These are phyloP conservation scores for Coprinopsis strossmayeri DNA, from an alignment of 768 basidiomycete species.

Conservation along the genomic window DNA sequence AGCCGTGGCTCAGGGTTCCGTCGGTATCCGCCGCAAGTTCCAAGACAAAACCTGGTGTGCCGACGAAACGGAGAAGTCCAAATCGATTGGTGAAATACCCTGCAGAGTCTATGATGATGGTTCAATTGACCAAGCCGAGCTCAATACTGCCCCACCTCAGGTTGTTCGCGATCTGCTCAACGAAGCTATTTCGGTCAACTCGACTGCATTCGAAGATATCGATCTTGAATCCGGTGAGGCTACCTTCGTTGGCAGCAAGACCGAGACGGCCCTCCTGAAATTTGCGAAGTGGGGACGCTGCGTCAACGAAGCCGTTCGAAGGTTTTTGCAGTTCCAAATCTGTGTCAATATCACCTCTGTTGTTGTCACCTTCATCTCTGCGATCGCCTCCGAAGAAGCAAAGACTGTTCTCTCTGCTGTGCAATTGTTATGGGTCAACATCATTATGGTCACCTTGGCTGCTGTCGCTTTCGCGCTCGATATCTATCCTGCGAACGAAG, in stretches of 20 bases:
- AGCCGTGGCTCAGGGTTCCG: constrained; percentile 91
- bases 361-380: constrained; percentile 86
- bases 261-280: constrained; percentile 87
- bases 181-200: constrained; percentile 83
- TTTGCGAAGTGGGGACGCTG: constrained; percentile 97
- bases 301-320: constrained; percentile 95
- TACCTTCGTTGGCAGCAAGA: constrained; percentile 88
- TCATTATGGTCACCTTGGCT: constrained; percentile 98
- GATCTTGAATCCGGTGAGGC: constrained; percentile 52
- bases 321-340: constrained; percentile 95
- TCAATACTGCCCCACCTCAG: constrained; percentile 58
- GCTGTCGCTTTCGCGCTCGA: constrained; percentile 97
- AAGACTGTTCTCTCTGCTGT: constrained; percentile 89
- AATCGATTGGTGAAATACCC: constrained; percentile 16
- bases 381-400: constrained; percentile 75
- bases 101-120: constrained; percentile 68
- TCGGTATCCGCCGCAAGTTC: constrained; percentile 94
- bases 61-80: constrained; percentile 37
- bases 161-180: constrained; percentile 67
- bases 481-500: constrained; percentile 72
- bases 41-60: constrained; percentile 66
- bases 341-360: constrained; percentile 96
- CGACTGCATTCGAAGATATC: constrained; percentile 87
- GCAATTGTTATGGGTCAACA: constrained; percentile 97
- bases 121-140: constrained; percentile 73